These are phyloP conservation scores for Setaria viridis DNA, from an alignment of 202 grass and related monocot species.

Conservation along the genomic window DNA sequence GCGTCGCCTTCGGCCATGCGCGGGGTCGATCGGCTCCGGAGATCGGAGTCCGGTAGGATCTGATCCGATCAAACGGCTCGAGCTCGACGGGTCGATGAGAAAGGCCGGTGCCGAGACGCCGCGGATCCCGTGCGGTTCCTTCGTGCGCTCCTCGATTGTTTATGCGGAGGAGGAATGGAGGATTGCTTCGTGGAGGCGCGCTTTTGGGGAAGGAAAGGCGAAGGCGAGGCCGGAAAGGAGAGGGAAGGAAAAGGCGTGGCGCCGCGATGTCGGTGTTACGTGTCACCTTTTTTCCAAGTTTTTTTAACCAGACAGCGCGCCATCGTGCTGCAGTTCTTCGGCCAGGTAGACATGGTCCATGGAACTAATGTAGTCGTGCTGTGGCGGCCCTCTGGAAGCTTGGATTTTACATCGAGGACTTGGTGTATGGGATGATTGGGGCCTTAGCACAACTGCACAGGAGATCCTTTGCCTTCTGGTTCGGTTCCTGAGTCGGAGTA, in stretches of 20 bases:
- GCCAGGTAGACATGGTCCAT: background rate
- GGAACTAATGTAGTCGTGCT: background rate
- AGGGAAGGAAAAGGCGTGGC: background rate
- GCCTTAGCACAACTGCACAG: too few species aligned
- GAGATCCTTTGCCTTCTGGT: too few species aligned
- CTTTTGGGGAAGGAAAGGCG: conserved; percentile 20
- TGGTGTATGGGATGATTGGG: background rate
- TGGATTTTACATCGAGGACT: background rate
- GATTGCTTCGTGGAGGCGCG: conserved; percentile 42
- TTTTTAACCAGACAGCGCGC: background rate
- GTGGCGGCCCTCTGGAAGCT: too few species aligned
- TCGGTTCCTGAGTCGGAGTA: background rate
- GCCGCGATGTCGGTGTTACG: conserved; percentile 16
- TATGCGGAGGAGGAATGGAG: background rate
- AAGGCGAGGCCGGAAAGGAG: background rate
- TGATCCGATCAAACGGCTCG: background rate
- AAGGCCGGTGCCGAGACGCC: background rate
- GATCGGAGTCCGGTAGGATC: background rate
- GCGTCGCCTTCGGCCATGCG: conserved; percentile 53
- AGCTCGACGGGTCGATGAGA: background rate
- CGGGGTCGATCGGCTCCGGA: background rate
- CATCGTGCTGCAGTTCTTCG: background rate
- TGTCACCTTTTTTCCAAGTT: background rate
- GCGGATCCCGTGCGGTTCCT: background rate
- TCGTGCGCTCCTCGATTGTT: conserved; percentile 10